Base-by-base conservation (phyloP, 179 eudicot species). In the Silene vulgaris region DNA sequence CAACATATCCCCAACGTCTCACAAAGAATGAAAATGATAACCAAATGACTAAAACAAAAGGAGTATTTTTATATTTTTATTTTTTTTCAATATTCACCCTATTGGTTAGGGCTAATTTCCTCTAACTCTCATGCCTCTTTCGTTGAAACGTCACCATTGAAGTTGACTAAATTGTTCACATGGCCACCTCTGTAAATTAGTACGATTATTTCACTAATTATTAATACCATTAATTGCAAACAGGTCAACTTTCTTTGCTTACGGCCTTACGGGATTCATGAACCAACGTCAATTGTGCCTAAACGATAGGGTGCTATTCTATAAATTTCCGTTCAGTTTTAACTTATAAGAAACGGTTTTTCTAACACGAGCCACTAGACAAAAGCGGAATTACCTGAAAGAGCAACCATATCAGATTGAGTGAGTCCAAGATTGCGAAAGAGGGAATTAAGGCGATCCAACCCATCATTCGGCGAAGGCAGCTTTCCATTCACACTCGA, bases 361-460 rank as follows among this genome's bases (percentile, higher is more conserved):
- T 35, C 40, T 35, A 35, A 35, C 40, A 32, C 4, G 5, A 35
- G 6, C 8, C 40, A 35, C 7, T 35, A 35, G 8, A 35, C 40
- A 5, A 35, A 35, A 23, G 26, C 26, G 26, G 26, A 23, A 23
- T 23, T 50, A 89, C 98, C 98, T 62, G 96, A 94, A 16, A 94
- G 96, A 70, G 98, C 97, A 77, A 88, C 88, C 98, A 94, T 89
- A 75, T 94, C 97, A 1, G 74, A 35, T 77, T 82, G 92, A 37
- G 80, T 67, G 8, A 91, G 88, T 0, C 96, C 96, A 73, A 82
- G 64, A 7, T 87, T 62, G 69, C 84, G 85, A 82, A 94, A 94
- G 77, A 91, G 40, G 28, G 87, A 19, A 78, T 80, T 87, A 54
- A 91, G 97, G 43, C 86, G 84, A 79, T 85, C 61, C 66, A 94